These are phyloP conservation scores for Neolentinus lepideus DNA, from an alignment of 1,284 basidiomycete genomes.

Conservation along the genomic window DNA sequence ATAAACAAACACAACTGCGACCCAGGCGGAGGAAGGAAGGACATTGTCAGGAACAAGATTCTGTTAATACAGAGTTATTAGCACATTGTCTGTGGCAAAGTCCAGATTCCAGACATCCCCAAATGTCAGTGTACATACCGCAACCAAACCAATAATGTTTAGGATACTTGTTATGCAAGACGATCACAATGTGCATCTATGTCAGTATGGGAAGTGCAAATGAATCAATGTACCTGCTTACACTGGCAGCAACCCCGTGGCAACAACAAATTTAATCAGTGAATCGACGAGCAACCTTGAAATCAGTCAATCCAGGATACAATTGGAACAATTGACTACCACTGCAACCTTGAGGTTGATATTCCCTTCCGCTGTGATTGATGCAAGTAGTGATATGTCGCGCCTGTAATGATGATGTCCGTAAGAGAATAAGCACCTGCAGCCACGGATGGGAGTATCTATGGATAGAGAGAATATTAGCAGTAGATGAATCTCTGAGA, in stretches of 20 bases:
- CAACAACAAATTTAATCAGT: not conserved
- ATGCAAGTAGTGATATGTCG: no score
- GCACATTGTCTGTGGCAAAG: not conserved
- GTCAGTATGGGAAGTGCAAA: not conserved
- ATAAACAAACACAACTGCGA: not conserved
- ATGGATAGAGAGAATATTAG: no score
- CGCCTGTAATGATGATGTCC: no score
- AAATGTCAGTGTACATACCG: not conserved
- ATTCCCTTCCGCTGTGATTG: no score
- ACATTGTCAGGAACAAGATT: not conserved
- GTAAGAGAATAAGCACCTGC: no score
- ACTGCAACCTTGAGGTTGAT: not conserved
- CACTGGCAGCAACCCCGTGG: not conserved
- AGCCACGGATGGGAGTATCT: no score
- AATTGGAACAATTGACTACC: not conserved
- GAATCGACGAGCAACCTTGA: not conserved
- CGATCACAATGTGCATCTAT: not conserved
- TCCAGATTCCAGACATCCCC: no score
- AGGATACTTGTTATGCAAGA: not conserved
- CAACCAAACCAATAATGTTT: no score
- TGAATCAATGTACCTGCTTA: not conserved
- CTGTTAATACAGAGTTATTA: not conserved
- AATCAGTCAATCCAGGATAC: not conserved
- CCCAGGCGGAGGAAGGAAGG: not conserved
- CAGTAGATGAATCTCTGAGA: no score